These are phyloP conservation scores for Ploettnerulaceae sp. DNA, from an alignment of 2,329 filamentous ascomycete genomes.

Conservation along the genomic window DNA sequence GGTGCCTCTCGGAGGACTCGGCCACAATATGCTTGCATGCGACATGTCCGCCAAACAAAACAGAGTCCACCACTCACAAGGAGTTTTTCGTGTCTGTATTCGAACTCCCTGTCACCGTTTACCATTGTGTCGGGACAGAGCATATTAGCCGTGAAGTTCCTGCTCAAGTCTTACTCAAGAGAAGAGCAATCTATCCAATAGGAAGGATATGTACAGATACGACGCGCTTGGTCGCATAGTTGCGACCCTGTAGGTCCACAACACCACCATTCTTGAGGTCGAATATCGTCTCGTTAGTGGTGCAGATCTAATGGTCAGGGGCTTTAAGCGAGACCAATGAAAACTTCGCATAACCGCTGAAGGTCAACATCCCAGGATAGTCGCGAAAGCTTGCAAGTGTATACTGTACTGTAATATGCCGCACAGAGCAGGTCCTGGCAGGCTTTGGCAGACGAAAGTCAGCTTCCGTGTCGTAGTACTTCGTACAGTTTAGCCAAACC, in stretches of 20 bases:
- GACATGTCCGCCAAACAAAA: conserved; percentile 9
- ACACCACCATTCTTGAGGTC: neutral
- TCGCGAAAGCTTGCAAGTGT: conserved; percentile 4
- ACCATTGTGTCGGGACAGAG: conserved; percentile 8
- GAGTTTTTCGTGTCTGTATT: neutral
- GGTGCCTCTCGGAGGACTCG: conserved; percentile 5
- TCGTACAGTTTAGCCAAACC: neutral
- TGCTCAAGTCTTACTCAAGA: conserved; percentile 8
- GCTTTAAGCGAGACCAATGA: conserved; percentile 11
- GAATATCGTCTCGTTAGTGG: conserved; percentile 6
- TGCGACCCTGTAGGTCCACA: conserved; percentile 1
- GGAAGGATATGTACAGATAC: neutral
- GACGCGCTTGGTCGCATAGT: conserved; percentile 11
- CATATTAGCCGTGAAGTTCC: conserved; percentile 5
- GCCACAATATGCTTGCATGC: conserved; percentile 3
- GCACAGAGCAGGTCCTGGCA: neutral
- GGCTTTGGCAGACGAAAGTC: neutral
- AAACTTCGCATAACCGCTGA: conserved; percentile 6
- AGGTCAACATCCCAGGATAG: conserved; percentile 3
- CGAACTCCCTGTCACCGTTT: conserved; percentile 2
- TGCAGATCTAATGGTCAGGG: neutral
- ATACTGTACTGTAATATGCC: conserved; percentile 2
- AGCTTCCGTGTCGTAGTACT: neutral
- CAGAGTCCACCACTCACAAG: conserved; percentile 9
- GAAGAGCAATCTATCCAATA: conserved; percentile 7